These are phyloP conservation scores for Macaranga tanarius DNA, from an alignment of 441 rosid genomes.

Conservation along the genomic window DNA sequence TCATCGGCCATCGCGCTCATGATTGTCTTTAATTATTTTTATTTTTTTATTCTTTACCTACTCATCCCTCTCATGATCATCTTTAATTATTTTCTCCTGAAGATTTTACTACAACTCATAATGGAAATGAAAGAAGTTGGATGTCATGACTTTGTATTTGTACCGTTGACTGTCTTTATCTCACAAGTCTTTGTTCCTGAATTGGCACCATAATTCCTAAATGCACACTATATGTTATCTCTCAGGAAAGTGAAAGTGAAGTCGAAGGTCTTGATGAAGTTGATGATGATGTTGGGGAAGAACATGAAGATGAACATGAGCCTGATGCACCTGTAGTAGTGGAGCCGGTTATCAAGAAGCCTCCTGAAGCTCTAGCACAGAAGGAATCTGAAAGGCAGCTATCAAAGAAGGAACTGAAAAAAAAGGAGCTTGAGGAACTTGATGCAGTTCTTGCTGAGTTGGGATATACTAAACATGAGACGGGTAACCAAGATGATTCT, in stretches of 20 bases:
- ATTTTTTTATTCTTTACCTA: too few relatives aligned
- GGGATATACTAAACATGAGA: conserved; percentile 35
- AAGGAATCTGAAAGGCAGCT: conserved; percentile 54
- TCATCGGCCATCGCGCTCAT: too few relatives aligned
- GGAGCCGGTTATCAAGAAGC: conserved; percentile 33
- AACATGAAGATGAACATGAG: conserved; percentile 51
- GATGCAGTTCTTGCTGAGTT: conserved; percentile 61
- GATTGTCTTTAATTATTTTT: too few relatives aligned
- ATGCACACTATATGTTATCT: conserved; percentile 13
- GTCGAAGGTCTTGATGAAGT: conserved; percentile 73
- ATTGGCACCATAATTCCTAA: too few relatives aligned
- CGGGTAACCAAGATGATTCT: conserved; percentile 33
- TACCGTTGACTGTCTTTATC: too few relatives aligned
- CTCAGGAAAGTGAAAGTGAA: conserved; percentile 82
- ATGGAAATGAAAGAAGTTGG: too few relatives aligned
- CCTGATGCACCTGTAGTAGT: conserved; percentile 24
- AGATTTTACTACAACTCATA: too few relatives aligned
- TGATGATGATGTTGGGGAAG: conserved; percentile 80
- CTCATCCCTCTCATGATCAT: too few relatives aligned
- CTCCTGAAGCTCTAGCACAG: conserved; percentile 29
- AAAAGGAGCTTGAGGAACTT: conserved; percentile 62
- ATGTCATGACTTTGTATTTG: too few relatives aligned
- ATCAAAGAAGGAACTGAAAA: conserved; percentile 61
- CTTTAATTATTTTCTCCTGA: too few relatives aligned
- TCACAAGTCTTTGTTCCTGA: too few relatives aligned